Evolutionary conservation across 163 green algal species (phyloP).

Genomic region (Scenedesmus sp.): DNA sequence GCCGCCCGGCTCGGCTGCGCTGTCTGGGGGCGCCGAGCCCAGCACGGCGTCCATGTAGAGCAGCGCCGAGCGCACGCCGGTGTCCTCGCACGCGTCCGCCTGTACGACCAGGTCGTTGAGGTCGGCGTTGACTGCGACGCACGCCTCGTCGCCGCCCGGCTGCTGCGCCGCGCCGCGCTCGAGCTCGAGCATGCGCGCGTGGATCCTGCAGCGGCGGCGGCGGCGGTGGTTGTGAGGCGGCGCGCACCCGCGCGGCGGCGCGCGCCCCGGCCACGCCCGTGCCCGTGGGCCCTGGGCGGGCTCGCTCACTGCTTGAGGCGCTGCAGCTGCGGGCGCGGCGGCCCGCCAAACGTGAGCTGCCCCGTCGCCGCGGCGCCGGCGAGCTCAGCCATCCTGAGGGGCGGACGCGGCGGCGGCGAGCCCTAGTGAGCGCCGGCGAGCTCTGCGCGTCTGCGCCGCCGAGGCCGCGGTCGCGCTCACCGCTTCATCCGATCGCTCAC

Average conservation of each 20-base stretch:
- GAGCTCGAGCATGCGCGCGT: conserved; percentile 23
- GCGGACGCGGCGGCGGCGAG: neutral
- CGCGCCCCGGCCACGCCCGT: too few relatives aligned
- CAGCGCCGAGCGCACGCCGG: conserved; percentile 14
- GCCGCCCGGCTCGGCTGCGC: neutral
- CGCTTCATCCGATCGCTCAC: conserved; percentile 1
- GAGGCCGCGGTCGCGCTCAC: too few relatives aligned
- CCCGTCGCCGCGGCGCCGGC: neutral
- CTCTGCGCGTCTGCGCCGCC: too few relatives aligned
- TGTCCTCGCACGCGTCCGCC: conserved; percentile 5
- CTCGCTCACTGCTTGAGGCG: conserved; percentile 21
- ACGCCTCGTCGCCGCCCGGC: conserved; percentile 16
- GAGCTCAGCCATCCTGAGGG: conserved; percentile 23
- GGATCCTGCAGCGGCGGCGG: neutral
- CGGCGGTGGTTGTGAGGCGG: neutral
- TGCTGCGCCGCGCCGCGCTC: neutral
- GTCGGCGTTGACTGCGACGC: too few relatives aligned
- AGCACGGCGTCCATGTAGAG: conserved; percentile 37
- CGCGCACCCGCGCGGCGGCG: too few relatives aligned
- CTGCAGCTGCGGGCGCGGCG: neutral
- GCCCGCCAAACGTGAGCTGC: conserved; percentile 5
- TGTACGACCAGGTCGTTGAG: too few relatives aligned
- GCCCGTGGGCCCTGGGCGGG: too few relatives aligned
- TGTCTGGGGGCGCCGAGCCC: neutral
- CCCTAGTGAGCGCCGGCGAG: too few relatives aligned